Conservation (phyloP, 306 rosid genomes). For the Urtica urens region DNA sequence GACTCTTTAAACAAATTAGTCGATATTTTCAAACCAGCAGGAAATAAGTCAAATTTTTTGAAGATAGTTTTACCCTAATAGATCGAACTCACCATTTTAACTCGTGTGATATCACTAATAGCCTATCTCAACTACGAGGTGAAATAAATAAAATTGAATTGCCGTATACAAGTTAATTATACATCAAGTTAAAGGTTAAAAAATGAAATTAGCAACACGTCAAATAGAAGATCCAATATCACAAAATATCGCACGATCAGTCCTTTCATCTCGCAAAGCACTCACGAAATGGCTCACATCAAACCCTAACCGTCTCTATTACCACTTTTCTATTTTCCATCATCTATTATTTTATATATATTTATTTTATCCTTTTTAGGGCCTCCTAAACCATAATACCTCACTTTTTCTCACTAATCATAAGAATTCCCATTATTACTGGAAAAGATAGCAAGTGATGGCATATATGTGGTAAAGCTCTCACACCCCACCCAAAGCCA, state of each 20-base stretch:
- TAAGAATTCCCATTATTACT: constrained; percentile 27
- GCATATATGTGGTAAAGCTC: constrained; percentile 4
- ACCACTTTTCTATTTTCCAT: background rate
- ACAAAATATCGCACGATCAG: constrained; percentile 10
- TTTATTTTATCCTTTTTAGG: background rate
- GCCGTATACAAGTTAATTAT: no score
- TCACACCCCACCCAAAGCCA: constrained; percentile 10
- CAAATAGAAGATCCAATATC: constrained; percentile 21
- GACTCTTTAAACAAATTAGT: no score
- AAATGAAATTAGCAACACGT: constrained; percentile 2
- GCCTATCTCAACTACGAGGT: no score
- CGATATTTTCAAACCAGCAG: no score
- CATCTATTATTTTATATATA: background rate
- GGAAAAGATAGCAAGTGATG: constrained; percentile 12
- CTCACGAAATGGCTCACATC: constrained; percentile 13
- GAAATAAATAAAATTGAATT: no score
- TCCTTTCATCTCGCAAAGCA: constrained; percentile 20
- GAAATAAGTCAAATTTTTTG: no score
- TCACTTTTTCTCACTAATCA: constrained; percentile 24
- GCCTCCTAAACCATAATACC: constrained; percentile 7
- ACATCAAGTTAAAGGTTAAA: no score
- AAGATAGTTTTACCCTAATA: no score
- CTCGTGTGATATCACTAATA: no score
- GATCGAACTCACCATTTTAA: no score
- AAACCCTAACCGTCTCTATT: constrained; percentile 23